Evolutionary conservation across 345 rosid genomes (phyloP).

Genomic region (Odontarrhena argentea): DNA sequence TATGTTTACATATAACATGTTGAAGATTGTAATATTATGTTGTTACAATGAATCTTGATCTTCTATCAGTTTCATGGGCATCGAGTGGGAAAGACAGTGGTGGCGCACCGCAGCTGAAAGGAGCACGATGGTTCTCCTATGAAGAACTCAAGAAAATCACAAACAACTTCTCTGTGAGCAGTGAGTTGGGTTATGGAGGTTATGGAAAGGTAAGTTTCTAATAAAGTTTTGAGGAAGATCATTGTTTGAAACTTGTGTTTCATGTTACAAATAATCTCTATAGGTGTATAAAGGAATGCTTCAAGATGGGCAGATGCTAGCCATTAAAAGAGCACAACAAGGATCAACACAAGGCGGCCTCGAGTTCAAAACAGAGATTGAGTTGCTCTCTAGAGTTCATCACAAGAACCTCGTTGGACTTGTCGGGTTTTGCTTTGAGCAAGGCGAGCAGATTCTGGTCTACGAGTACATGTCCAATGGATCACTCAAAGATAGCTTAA

Average conservation of each 20-base stretch:
- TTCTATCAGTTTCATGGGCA: conserved; percentile 80
- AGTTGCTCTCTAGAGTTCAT: conserved; percentile 91
- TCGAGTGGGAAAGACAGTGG: conserved; percentile 86
- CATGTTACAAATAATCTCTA: not conserved
- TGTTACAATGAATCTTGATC: not conserved
- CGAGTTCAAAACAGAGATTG: conserved; percentile 97
- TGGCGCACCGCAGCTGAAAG: conserved; percentile 88
- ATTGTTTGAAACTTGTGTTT: not conserved
- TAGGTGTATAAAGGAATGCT: conserved; percentile 91
- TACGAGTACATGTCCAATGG: conserved; percentile 91
- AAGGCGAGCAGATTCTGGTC: conserved; percentile 86
- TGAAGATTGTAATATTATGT: not conserved
- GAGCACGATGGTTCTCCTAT: conserved; percentile 92
- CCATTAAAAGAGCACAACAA: conserved; percentile 87
- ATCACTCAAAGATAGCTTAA: conserved; percentile 74
- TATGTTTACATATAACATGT: not conserved
- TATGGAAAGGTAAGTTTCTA: conserved; percentile 69
- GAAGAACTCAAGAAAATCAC: conserved; percentile 91
- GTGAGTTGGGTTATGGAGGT: conserved; percentile 92
- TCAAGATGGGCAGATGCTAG: conserved; percentile 70
- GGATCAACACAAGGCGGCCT: conserved; percentile 93
- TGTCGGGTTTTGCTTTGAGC: conserved; percentile 89
- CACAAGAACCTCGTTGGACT: conserved; percentile 92
- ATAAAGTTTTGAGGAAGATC: not conserved
- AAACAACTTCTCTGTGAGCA: conserved; percentile 64